Conservation (phyloP, 805 yeast genomes). For the Lipomyces yamadae region DNA sequence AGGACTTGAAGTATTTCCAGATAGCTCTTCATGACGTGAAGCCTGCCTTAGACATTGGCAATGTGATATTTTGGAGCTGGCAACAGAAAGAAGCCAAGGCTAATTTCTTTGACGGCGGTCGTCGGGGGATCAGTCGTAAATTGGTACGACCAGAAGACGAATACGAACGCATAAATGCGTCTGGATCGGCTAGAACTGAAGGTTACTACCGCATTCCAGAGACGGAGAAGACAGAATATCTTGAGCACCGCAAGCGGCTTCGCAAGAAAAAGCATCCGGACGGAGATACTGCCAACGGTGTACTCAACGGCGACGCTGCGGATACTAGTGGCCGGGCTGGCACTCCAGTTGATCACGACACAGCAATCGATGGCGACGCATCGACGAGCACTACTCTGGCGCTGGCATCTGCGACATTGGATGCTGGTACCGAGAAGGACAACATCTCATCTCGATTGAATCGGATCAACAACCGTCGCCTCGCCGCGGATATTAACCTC, state of each 20-base stretch:
- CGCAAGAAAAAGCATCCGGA: slow-evolving; percentile 60
- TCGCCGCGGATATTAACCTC: slow-evolving; percentile 86
- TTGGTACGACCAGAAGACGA: slow-evolving; percentile 43
- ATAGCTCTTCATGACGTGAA: slow-evolving; percentile 48
- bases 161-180: slow-evolving; percentile 49
- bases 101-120: slow-evolving; percentile 24
- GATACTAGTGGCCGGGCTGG: slow-evolving; percentile 19
- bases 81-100: slow-evolving; percentile 50
- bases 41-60: slow-evolving; percentile 38
- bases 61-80: slow-evolving; percentile 71
- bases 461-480: slow-evolving; percentile 83
- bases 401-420: slow-evolving; percentile 22
- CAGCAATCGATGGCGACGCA: slow-evolving; percentile 10
- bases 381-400: slow-evolving; percentile 1
- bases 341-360: slow-evolving; percentile 26
- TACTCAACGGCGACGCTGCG: slow-evolving; percentile 32
- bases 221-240: slow-evolving; percentile 68
- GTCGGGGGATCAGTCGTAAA: slow-evolving; percentile 24
- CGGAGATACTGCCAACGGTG: slow-evolving; percentile 61
- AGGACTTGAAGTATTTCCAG: slow-evolving; percentile 65
- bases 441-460: slow-evolving; percentile 68
- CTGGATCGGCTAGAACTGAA: slow-evolving; percentile 71
- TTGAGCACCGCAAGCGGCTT: slow-evolving; percentile 72
- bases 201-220: slow-evolving; percentile 79
- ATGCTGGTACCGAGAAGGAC: slow-evolving; percentile 37